Conservation (phyloP, 331 rosid genomes). For the Erythrophleum ivorense region DNA sequence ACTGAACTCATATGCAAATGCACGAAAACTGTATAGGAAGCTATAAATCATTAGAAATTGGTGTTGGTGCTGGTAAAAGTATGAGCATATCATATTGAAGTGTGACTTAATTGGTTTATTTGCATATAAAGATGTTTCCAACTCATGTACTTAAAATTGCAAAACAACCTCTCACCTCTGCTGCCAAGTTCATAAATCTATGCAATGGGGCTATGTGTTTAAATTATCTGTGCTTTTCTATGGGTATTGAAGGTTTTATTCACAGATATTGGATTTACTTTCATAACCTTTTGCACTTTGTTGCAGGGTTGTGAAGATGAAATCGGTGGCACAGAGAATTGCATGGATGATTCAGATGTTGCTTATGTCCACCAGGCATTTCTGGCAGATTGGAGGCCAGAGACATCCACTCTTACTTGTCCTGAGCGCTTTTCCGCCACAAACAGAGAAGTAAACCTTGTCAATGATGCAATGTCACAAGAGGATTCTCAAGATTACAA, state of each 20-base stretch:
- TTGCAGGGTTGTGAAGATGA: conserved; percentile 72
- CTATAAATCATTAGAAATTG: conserved; percentile 31
- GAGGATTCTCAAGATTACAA: conserved; percentile 42
- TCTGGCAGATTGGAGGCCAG: conserved; percentile 87
- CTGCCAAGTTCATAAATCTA: conserved; percentile 32
- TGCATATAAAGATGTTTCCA: conserved; percentile 9
- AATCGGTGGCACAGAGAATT: conserved; percentile 53
- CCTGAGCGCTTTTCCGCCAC: conserved; percentile 47
- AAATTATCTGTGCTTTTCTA: conserved; percentile 13
- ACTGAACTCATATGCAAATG: conserved; percentile 30
- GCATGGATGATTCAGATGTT: conserved; percentile 60
- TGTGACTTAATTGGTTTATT: background rate
- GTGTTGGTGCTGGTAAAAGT: conserved; percentile 14
- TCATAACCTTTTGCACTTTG: conserved; percentile 32
- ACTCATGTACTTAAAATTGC: conserved; percentile 23
- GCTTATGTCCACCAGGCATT: conserved; percentile 80
- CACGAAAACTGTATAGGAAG: conserved; percentile 3
- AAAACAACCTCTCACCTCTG: conserved; percentile 27
- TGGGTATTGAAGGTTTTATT: conserved; percentile 33
- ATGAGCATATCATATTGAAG: background rate
- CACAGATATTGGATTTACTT: conserved; percentile 41
- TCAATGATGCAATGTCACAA: conserved; percentile 43
- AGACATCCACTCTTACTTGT: conserved; percentile 42
- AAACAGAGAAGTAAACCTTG: conserved; percentile 54
- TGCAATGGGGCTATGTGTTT: conserved; percentile 28